Evolutionary conservation across 352 stramenopile species (phyloP).

Genomic region (Thalassiosira oceanica): DNA sequence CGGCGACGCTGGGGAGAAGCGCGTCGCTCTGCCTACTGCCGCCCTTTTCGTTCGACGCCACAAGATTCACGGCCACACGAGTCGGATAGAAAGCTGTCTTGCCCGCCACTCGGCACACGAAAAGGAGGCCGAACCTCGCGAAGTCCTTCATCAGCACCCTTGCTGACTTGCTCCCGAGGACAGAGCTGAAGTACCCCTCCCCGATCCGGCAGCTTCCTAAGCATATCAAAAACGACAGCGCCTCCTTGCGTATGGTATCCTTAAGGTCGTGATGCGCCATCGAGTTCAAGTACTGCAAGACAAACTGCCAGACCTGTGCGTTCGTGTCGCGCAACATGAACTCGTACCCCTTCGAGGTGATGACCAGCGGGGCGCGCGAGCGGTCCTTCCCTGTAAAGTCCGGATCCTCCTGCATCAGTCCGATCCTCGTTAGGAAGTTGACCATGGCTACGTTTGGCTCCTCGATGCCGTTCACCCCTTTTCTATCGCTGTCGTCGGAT

Average conservation of each 20-base stretch:
- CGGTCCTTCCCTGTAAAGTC: conserved; percentile 56
- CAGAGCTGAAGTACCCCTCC: conserved; percentile 56
- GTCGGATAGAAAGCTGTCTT: conserved; percentile 74
- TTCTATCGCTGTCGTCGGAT: conserved; percentile 38
- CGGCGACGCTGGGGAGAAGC: conserved; percentile 11
- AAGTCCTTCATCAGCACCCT: conserved; percentile 67
- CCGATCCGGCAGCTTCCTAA: conserved; percentile 61
- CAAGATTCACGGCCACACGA: conserved; percentile 69
- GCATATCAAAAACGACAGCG: conserved; percentile 69
- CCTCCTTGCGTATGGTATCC: conserved; percentile 48
- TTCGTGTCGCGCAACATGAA: conserved; percentile 76
- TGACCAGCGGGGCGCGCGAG: conserved; percentile 67
- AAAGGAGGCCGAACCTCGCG: conserved; percentile 66
- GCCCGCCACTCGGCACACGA: conserved; percentile 59
- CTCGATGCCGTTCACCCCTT: conserved; percentile 25
- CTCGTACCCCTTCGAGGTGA: conserved; percentile 77
- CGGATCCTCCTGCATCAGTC: conserved; percentile 76
- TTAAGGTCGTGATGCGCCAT: conserved; percentile 43
- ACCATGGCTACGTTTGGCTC: conserved; percentile 62
- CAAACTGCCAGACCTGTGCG: conserved; percentile 79
- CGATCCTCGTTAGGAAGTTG: conserved; percentile 66
- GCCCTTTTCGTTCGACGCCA: conserved; percentile 40
- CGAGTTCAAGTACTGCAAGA: conserved; percentile 70
- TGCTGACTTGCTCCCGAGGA: conserved; percentile 50
- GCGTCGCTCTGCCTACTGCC: neutral